Evolutionary conservation across 2,329 filamentous ascomycete genomes (phyloP), one percentile per base, ranked within the genome.

Genomic region (Sporothrix brasiliensis): DNA sequence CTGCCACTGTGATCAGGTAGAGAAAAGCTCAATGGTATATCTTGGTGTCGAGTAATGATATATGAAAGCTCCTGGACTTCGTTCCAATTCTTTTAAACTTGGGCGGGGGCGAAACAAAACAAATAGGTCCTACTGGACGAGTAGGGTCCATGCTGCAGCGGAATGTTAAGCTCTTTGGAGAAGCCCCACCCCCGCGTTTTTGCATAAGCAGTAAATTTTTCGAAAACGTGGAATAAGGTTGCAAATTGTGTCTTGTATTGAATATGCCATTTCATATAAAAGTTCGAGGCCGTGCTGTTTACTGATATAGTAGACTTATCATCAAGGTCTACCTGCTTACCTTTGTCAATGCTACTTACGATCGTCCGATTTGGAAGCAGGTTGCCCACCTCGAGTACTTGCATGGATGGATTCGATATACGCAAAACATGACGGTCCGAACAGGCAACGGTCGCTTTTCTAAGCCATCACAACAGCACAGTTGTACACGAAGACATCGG

Each of bases 101-200:
- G 24, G 24, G 24, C 47, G 3, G 27, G 39, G 39, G 5, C 34
- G 1, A 16, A 21, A 44, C 34, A 61, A 63, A 63, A 47, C 39
- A 61, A 47, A 24, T 41, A 0, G 56, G 1, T 41, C 10, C 2
- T 21, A 41, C n/a, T 19, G 2, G 14, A 60, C n/a, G 39, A 27
- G 39, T 30, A 30, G 30, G 39, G 5, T 1, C 16, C n/a, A 58
- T 21, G 16, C 13, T 39, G n/a, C 27, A 58, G 30, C n/a, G 58
- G 58, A 5, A n/a, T 61, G 11, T 11, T 39, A 61, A 13, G 58
- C 58, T 34, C 58, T 27, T 61, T 44, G 27, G n/a, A n/a, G 58
- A n/a, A 27, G 39, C 24, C 58, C 58, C 58, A 63, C 58, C 58
- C 39, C 58, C 58, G 39, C 58, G 21, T 47, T 63, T 63, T 27